Conservation (phyloP, 2,329 filamentous ascomycete genomes). For the Fusarium acutatum region DNA sequence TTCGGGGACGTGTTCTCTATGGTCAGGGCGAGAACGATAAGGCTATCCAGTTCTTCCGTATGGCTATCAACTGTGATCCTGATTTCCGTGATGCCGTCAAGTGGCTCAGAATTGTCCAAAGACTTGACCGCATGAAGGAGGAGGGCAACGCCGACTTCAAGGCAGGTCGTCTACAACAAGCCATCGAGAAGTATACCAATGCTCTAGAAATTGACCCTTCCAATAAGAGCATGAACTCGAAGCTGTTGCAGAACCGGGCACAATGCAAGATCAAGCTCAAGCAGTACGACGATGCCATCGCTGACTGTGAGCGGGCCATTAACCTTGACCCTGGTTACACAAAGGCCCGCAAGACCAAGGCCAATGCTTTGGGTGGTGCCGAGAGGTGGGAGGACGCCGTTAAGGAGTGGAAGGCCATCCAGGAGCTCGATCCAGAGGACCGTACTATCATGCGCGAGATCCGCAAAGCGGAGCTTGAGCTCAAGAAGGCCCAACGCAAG, state of each 20-base stretch:
- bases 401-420: slow-evolving; percentile 85
- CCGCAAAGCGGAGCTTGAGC: slow-evolving; percentile 87
- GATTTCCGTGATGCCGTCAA: slow-evolving; percentile 90
- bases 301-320: slow-evolving; percentile 86
- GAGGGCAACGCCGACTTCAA: slow-evolving; percentile 94
- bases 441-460: slow-evolving; percentile 84
- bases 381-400: slow-evolving; percentile 94
- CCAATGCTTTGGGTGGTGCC: slow-evolving; percentile 84
- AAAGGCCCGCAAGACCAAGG: slow-evolving; percentile 93
- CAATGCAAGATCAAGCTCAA: slow-evolving; percentile 85
- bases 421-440: slow-evolving; percentile 85
- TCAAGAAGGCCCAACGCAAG: slow-evolving; percentile 97
- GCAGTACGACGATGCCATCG: slow-evolving; percentile 81
- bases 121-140: slow-evolving; percentile 91
- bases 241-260: slow-evolving; percentile 92
- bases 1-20: slow-evolving; percentile 88
- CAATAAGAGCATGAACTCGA: slow-evolving; percentile 93
- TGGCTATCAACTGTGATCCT: slow-evolving; percentile 88
- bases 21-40: slow-evolving; percentile 94
- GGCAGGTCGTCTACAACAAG: slow-evolving; percentile 78
- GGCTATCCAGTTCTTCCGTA: slow-evolving; percentile 89
- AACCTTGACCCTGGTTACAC: slow-evolving; percentile 83
- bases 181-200: slow-evolving; percentile 83
- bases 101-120: slow-evolving; percentile 88
- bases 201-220: slow-evolving; percentile 85